phyloP scores from a whole-genome alignment of 2,329 filamentous ascomycete species.

The Hypocreales sp. region DNA sequence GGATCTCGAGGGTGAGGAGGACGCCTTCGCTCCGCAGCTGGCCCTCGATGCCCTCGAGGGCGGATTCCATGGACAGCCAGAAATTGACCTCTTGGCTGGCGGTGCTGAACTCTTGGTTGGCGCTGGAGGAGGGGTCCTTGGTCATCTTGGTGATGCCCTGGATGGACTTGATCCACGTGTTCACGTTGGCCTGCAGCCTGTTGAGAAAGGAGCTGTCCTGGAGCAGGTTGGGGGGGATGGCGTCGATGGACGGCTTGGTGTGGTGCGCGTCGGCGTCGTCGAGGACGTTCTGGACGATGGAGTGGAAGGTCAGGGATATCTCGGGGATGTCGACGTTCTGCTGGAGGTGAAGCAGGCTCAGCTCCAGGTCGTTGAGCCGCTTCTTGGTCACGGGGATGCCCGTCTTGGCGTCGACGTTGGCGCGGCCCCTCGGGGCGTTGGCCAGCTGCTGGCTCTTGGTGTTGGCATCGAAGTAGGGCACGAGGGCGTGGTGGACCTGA shows the following conservation, averaged over 20 bases:
- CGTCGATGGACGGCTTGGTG: slow-evolving; percentile 57
- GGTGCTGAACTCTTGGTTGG: slow-evolving; percentile 40
- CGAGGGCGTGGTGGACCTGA: slow-evolving; percentile 77
- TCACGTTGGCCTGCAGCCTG: slow-evolving; percentile 82
- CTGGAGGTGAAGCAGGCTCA: slow-evolving; percentile 80
- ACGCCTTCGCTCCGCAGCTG: slow-evolving; percentile 85
- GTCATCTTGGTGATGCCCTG: slow-evolving; percentile 92
- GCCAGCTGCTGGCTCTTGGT: slow-evolving; percentile 63
- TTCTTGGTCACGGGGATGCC: slow-evolving; percentile 97
- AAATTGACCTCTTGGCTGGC: slow-evolving; percentile 98
- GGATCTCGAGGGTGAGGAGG: slow-evolving; percentile 76
- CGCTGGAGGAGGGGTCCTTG: slow-evolving; percentile 57
- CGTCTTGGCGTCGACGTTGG: slow-evolving; percentile 80
- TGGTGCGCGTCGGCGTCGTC: slow-evolving; percentile 58
- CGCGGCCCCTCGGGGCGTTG: slow-evolving; percentile 52
- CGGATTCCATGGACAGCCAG: slow-evolving; percentile 94
- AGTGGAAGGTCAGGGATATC: slow-evolving; percentile 73
- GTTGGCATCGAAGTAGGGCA: slow-evolving; percentile 94
- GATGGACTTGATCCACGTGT: slow-evolving; percentile 97
- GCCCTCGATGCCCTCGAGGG: slow-evolving; percentile 77
- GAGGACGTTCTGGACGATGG: slow-evolving; percentile 72
- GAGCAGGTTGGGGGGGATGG: slow-evolving; percentile 61
- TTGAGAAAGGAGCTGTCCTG: slow-evolving; percentile 89
- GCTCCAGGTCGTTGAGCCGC: slow-evolving; percentile 84
- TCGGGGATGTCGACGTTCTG: slow-evolving; percentile 98